phyloP scores from a whole-genome alignment of 1,139 yeast genomes.

The Yamadazyma diddensiae region DNA sequence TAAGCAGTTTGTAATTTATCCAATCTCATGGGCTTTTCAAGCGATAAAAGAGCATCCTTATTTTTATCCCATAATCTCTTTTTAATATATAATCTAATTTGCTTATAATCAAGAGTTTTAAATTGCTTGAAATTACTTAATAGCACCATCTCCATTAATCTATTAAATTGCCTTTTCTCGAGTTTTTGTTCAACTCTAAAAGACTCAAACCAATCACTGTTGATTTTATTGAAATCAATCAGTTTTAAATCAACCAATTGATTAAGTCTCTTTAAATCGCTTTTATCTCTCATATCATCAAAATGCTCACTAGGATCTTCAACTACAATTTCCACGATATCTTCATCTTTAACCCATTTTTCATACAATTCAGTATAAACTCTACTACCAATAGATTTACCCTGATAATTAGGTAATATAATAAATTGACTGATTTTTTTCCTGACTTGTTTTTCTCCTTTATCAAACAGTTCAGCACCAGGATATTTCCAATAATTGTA shows the following conservation, averaged over 20 bases:
- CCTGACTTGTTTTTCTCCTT: slow-evolving; percentile 41
- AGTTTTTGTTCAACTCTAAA: slow-evolving; percentile 50
- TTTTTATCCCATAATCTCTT: slow-evolving; percentile 72
- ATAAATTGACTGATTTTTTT: slow-evolving; percentile 87
- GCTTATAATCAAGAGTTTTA: slow-evolving; percentile 28
- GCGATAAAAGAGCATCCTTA: slow-evolving; percentile 66
- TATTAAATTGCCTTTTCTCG: slow-evolving; percentile 72
- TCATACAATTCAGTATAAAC: slow-evolving; percentile 58
- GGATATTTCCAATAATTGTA: slow-evolving; percentile 82
- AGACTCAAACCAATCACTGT: slow-evolving; percentile 36
- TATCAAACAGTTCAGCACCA: slow-evolving; percentile 57
- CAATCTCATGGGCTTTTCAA: slow-evolving; percentile 58
- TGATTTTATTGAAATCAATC: slow-evolving; percentile 22
- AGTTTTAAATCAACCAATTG: slow-evolving; percentile 11
- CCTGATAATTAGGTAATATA: slow-evolving; percentile 77
- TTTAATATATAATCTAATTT: slow-evolving; percentile 63
- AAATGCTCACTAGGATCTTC: slow-evolving; percentile 95
- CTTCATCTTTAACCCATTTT: slow-evolving; percentile 51
- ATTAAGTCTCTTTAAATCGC: slow-evolving; percentile 61
- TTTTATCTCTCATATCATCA: slow-evolving; percentile 84
- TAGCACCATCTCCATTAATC: slow-evolving; percentile 75
- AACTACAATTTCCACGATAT: slow-evolving; percentile 74
- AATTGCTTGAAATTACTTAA: slow-evolving; percentile 39
- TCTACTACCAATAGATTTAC: slow-evolving; percentile 64
- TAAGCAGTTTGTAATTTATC: slow-evolving; percentile 79